Base-by-base conservation (phyloP, 805 yeast species). In the Pichia californica region DNA sequence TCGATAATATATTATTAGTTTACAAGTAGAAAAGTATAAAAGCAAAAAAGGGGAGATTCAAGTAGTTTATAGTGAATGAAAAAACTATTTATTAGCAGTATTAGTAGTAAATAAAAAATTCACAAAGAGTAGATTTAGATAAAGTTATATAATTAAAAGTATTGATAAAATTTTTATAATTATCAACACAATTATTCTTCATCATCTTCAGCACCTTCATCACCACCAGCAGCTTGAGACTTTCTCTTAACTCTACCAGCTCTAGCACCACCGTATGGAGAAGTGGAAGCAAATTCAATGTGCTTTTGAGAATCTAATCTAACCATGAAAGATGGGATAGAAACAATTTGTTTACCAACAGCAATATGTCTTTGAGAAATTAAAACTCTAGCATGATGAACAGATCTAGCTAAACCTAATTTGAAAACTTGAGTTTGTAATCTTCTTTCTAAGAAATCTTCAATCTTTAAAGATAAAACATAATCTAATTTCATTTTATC, bases 261-360 rank as follows among this genome's bases (percentile, higher is more conserved):
- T 81, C 99, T 91, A 64, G 96, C 99, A 78, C 99, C 99, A 74
- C 99, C 99, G 89, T 87, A 91, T 74, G 99, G 99, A 61, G 99
- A 93, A 73, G 87, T 88, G 71, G 93, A 84, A 66, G 99, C 95
- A 67, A 91, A 93, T 83, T 93, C 98, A 76, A 93, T 88, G 88
- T 93, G 98, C 86, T 93, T 93, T 79, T 93, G 99, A 60, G 99
- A 89, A 79, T 93, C 99, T 71, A 93, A 85, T 81, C 99, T 94
- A 57, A 93, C 99, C 83, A 89, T 85, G 91, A 93, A 93, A 58
- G 98, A 91, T 74, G 99, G 98, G 61, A 93, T 85, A 79, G 81
- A 86, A 74, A 93, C 99, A 63, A 88, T 81, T 79, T 93, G 99
- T 85, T 94, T 93, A 77, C 99, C 99, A 70, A 93, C 99, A 68